Percentiles rank a stretch among this genome's conserved stretches.
Conservation (phyloP, 2,329 filamentous ascomycete genomes). For the Neodidymelliopsis sp. region DNA sequence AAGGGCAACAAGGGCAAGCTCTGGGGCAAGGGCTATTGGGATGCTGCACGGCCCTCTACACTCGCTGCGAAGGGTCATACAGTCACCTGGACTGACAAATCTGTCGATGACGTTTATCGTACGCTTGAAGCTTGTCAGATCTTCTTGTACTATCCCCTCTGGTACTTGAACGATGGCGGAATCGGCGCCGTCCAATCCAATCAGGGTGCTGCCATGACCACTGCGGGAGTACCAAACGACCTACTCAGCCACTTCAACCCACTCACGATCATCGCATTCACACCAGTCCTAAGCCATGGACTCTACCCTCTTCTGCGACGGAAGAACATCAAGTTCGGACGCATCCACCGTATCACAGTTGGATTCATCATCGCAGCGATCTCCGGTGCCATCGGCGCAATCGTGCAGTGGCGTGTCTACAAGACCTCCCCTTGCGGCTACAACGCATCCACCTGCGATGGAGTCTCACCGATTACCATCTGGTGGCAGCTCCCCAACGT, state of each 20-base stretch:
- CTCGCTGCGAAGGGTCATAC: conserved; percentile 26
- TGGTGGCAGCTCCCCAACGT: conserved; percentile 54
- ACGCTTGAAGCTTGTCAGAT: conserved; percentile 41
- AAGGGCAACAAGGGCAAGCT: conserved; percentile 46
- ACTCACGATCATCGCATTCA: conserved; percentile 23
- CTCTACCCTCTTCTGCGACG: conserved; percentile 57
- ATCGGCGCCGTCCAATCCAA: conserved; percentile 60
- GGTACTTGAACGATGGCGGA: conserved; percentile 52
- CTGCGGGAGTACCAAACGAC: conserved; percentile 18
- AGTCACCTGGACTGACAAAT: conserved; percentile 33
- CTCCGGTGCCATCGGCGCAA: conserved; percentile 49
- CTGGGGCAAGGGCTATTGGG: conserved; percentile 42
- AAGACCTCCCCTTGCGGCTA: conserved; percentile 54
- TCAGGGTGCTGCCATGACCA: conserved; percentile 43
- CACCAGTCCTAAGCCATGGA: conserved; percentile 58
- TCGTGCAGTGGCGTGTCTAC: conserved; percentile 58
- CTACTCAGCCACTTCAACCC: conserved; percentile 19
- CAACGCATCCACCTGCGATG: conserved; percentile 50
- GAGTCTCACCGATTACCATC: conserved; percentile 51
- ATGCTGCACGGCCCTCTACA: conserved; percentile 45
- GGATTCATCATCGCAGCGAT: conserved; percentile 60
- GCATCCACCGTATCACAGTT: conserved; percentile 59
- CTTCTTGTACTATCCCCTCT: conserved; percentile 46
- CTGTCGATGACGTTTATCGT: conserved; percentile 17
- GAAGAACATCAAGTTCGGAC: conserved; percentile 56